Conservation (phyloP, 805 yeast species). For the Candida ulmi region DNA sequence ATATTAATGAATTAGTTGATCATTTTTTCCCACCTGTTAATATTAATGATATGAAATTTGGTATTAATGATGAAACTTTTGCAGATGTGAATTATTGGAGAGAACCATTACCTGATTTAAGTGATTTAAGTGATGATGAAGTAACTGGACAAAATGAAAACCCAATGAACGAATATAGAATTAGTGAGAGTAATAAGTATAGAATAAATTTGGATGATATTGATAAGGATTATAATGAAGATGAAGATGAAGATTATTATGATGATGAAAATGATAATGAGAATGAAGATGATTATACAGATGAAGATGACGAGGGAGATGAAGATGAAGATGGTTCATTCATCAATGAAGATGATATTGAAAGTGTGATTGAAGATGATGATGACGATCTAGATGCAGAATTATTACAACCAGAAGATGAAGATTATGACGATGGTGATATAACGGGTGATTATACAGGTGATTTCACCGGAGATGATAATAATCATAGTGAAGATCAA, state of each 20-base stretch:
- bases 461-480: neutral
- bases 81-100: slow-evolving; percentile 93
- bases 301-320: slow-evolving; percentile 23
- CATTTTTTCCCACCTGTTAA: slow-evolving; percentile 91
- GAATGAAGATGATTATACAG: slow-evolving; percentile 20
- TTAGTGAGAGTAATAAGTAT: slow-evolving; percentile 2
- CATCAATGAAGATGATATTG: slow-evolving; percentile 9
- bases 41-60: slow-evolving; percentile 15
- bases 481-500: neutral
- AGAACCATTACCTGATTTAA: slow-evolving; percentile 63
- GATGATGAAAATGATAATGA: slow-evolving; percentile 18
- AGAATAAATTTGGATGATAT: slow-evolving; percentile 14
- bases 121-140: slow-evolving; percentile 49
- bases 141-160: slow-evolving; percentile 17
- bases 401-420: slow-evolving; percentile 19
- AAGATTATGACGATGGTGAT: slow-evolving; percentile 1
- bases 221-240: slow-evolving; percentile 14
- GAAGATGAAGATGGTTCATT: slow-evolving; percentile 25
- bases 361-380: slow-evolving; percentile 12
- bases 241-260: slow-evolving; percentile 17
- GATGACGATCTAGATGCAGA: slow-evolving; percentile 27
- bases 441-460: neutral
- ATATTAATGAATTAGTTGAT: slow-evolving; percentile 90
- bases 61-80: slow-evolving; percentile 37
- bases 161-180: slow-evolving; percentile 7